Evolutionary conservation across 2,329 filamentous ascomycete genomes (phyloP).

Genomic region (Albifimbria verrucaria): DNA sequence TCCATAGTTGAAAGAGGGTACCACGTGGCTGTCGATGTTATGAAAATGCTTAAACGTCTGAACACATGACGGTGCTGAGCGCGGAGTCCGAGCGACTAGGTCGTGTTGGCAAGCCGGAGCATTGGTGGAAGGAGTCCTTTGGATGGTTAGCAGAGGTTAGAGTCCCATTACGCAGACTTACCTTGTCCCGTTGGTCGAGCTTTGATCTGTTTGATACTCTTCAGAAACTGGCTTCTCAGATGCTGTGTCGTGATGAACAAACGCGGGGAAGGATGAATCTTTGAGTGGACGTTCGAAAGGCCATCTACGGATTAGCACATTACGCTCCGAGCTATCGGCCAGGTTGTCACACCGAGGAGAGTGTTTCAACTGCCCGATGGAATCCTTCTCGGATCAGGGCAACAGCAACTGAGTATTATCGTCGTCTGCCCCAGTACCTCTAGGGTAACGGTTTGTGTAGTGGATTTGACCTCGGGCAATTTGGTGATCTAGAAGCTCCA

Average conservation of each 20-base stretch:
- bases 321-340: slow-evolving; percentile 6
- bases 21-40: neutral
- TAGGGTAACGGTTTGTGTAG: slow-evolving; percentile 4
- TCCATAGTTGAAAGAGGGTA: neutral
- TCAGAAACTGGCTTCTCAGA: neutral
- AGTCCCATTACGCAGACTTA: neutral
- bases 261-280: neutral
- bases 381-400: neutral
- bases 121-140: too few species aligned
- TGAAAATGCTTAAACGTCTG: neutral
- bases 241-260: neutral
- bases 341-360: slow-evolving; percentile 21
- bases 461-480: slow-evolving; percentile 15
- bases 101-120: neutral
- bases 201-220: neutral
- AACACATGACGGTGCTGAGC: neutral
- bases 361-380: slow-evolving; percentile 15
- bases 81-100: neutral
- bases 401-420: slow-evolving; percentile 1
- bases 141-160: neutral
- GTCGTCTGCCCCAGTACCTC: slow-evolving; percentile 3
- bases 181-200: neutral
- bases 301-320: neutral
- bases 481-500: slow-evolving; percentile 24
- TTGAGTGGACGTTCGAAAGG: neutral